Conservation (phyloP, 75 land plant species). For the Picea sitchensis region DNA sequence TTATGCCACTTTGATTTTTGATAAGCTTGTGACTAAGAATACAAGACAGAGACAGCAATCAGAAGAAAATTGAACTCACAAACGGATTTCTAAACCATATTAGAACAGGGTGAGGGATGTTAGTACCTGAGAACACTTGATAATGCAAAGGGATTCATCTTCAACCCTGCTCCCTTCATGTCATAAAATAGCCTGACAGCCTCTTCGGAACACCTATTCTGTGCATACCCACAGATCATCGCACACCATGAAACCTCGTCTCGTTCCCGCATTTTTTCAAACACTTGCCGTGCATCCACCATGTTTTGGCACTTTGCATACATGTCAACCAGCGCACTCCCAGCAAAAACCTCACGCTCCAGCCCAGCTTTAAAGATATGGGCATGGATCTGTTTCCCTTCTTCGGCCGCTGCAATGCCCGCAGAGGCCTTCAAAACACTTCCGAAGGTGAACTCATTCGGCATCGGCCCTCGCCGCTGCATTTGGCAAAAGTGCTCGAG, state of each 20-base stretch:
- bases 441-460: conserved; percentile 30
- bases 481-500: conserved; percentile 11
- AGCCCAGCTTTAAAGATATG: conserved; percentile 25
- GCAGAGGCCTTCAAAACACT: conserved; percentile 24
- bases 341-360: conserved; percentile 19
- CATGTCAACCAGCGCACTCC: conserved; percentile 33
- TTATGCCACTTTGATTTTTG: conserved; percentile 13
- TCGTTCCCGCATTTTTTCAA: conserved; percentile 25
- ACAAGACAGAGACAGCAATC: conserved; percentile 15
- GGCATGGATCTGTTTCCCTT: conserved; percentile 32
- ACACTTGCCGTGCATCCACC: conserved; percentile 22
- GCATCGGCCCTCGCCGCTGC: conserved; percentile 18
- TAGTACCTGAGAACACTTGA: conserved; percentile 18
- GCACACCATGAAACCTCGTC: conserved; percentile 39
- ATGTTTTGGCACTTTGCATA: conserved; percentile 23
- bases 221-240: conserved; percentile 31
- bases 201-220: conserved; percentile 19
- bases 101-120: neutral
- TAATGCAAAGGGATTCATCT: neutral
- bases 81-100: conserved; percentile 28
- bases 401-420: conserved; percentile 12
- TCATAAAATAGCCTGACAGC: conserved; percentile 20
- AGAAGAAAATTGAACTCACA: conserved; percentile 26
- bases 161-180: conserved; percentile 24
- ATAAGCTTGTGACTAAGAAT: conserved; percentile 27